Base-by-base conservation (phyloP, 2,329 filamentous ascomycete species). In the Thelonectria olida region DNA sequence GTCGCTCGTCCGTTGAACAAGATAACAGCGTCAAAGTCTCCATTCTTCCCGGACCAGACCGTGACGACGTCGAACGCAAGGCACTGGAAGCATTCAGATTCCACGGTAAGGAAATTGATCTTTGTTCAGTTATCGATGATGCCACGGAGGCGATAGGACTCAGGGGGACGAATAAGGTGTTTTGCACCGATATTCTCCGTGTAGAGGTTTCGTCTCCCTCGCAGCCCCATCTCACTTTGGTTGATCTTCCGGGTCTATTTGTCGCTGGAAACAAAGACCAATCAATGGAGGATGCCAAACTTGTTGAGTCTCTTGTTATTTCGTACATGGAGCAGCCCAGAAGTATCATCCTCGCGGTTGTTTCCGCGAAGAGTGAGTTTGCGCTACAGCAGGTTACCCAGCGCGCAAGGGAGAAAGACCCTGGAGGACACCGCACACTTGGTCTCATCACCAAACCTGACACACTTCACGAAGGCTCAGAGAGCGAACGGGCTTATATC, bases 241-340 rank as follows among this genome's bases (percentile, higher is more conserved):
- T 84, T 1, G 82, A 84, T 61, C 70, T 84, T 1, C 82, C 81
- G 1, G 81, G 82, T 1, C 71, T 84, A 2, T 79, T 84, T 20
- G 70, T 76, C 2, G 68, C 71, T 2, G 58, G 73, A 5, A 76
- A 73, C 34, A 74, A 79, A 8, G 68, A 75, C 3, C 74, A 80
- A 41, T 74, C 73, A 12, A 65, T 62, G 0, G 51, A 57, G 12
- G 77, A 79, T 28, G 72, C 77, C 2, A 62, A 75, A 9, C 48
- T 74, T 2, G 76, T 83, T 1, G 51, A 63, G 3, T 57, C 69
- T 1, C 72, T 84, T 22, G 78, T 82, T 2, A 61, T 76, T 13
- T 25, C 63, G 1, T 84, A 84, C 59, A 79, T 84, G 67, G 36
- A 66, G 7, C 74, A 77, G 23, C 63, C 75, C 1, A 72, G 78